Conservation (phyloP, 345 rosid species). For the Acer negundo region DNA sequence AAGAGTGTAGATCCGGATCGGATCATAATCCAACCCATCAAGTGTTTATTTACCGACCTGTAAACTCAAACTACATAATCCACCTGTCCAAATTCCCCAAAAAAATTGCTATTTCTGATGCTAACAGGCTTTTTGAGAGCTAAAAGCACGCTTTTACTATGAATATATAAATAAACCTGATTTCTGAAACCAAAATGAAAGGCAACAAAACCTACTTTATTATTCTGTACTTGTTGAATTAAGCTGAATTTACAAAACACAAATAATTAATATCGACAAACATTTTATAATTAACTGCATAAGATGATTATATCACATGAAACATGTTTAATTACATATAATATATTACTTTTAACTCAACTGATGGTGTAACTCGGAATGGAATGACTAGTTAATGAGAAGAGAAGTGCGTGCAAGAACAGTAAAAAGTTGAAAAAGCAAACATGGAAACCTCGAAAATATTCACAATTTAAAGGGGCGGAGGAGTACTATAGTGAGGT, state of each 20-base stretch:
- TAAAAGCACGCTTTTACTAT: neutral
- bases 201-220: no score
- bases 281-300: no score
- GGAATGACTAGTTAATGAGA: neutral
- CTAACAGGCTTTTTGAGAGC: neutral
- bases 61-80: neutral
- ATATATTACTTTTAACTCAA: neutral
- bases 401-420: neutral
- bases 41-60: neutral
- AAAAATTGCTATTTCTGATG: neutral
- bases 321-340: conserved; percentile 4
- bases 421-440: neutral
- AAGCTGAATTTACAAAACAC: no score
- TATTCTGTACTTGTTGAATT: no score
- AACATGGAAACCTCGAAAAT: neutral
- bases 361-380: neutral
- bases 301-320: neutral
- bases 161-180: neutral
- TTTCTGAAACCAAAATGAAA: neutral
- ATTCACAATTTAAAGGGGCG: conserved; percentile 8
- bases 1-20: neutral
- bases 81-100: neutral
- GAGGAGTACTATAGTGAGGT: neutral
- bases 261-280: neutral
- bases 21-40: neutral